Conservation (phyloP, 345 rosid species). For the Pistacia integerrima region DNA sequence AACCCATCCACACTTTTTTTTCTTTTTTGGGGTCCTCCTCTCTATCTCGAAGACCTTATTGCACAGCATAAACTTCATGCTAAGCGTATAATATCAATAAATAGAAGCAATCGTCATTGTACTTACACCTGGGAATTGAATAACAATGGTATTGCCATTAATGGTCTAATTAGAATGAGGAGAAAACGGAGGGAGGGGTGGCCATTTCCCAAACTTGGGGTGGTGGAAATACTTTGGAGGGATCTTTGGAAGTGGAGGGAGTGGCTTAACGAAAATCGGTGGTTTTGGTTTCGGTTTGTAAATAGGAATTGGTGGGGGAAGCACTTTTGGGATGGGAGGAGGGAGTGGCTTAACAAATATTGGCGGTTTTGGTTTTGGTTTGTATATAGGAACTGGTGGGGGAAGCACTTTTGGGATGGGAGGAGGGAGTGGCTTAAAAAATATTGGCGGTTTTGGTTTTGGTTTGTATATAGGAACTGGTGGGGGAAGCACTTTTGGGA, state of each 20-base stretch:
- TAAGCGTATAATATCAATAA: neutral
- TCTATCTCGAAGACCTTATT: neutral
- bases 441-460: neutral
- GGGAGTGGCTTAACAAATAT: conserved; percentile 27
- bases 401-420: conserved; percentile 7
- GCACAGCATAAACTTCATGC: neutral
- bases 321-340: conserved; percentile 18
- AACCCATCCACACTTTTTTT: neutral
- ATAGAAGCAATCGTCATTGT: neutral
- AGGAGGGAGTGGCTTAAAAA: conserved; percentile 32
- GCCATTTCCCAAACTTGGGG: conserved; percentile 56
- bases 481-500: too few species aligned
- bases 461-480: neutral
- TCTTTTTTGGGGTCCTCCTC: neutral
- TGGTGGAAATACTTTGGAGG: conserved; percentile 48
- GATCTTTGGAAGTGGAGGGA: conserved; percentile 44
- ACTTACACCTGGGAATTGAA: neutral
- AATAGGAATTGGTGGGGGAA: conserved; percentile 7
- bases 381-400: neutral
- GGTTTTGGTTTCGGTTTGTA: conserved; percentile 15
- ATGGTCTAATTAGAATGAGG: conserved; percentile 23
- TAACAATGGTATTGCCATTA: neutral
- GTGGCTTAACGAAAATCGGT: conserved; percentile 29
- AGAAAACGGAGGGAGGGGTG: conserved; percentile 40
- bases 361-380: neutral